phyloP scores from a whole-genome alignment of 805 yeast species.

The Ogataea nakhonphanomensis region DNA sequence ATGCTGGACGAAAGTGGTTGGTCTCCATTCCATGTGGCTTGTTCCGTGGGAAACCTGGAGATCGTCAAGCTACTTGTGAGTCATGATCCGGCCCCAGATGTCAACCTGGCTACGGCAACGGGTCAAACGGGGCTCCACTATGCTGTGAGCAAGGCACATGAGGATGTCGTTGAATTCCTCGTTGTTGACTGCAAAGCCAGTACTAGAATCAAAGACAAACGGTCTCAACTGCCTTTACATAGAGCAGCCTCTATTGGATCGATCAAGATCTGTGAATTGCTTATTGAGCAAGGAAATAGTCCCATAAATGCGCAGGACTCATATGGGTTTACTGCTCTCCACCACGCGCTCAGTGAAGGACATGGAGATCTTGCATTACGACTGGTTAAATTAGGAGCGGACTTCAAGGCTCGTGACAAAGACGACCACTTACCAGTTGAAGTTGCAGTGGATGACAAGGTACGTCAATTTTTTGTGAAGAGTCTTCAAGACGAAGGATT shows the following conservation, averaged over 20 bases:
- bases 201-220: conserved; percentile 62
- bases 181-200: conserved; percentile 54
- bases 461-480: conserved; percentile 36
- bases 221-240: conserved; percentile 65
- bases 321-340: conserved; percentile 82
- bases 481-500: conserved; percentile 25
- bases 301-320: conserved; percentile 67
- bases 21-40: conserved; percentile 84
- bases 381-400: conserved; percentile 68
- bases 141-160: conserved; percentile 69
- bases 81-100: conserved; percentile 53
- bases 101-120: conserved; percentile 53
- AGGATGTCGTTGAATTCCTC: conserved; percentile 50
- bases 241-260: conserved; percentile 83
- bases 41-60: conserved; percentile 63
- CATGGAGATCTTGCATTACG: conserved; percentile 69
- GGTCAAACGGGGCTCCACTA: conserved; percentile 76
- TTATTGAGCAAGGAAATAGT: conserved; percentile 51
- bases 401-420: conserved; percentile 40
- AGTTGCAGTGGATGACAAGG: conserved; percentile 54
- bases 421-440: conserved; percentile 56
- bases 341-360: conserved; percentile 90
- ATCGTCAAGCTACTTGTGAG: conserved; percentile 50
- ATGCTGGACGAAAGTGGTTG: conserved; percentile 74
- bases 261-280: conserved; percentile 47